Conservation (phyloP, 2,329 filamentous ascomycete species). For the Ophiostoma ulmi region DNA sequence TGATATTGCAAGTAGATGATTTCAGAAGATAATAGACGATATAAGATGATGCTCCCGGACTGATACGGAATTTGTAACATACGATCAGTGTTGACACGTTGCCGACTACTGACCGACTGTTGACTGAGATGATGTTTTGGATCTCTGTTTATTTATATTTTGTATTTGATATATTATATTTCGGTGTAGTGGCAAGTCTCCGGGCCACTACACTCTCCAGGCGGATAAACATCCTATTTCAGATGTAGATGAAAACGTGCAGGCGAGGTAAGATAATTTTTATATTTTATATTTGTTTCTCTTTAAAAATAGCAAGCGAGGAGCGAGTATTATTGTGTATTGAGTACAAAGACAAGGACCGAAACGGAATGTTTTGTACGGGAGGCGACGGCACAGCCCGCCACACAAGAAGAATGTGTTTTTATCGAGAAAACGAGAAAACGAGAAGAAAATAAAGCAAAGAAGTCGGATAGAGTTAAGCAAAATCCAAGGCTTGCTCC, state of each 20-base stretch:
- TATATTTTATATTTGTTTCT: too few relatives aligned
- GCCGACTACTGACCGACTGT: neutral
- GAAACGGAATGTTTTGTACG: neutral
- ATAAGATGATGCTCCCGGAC: neutral
- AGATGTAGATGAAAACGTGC: neutral
- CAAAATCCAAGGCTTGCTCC: neutral
- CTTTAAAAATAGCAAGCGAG: too few relatives aligned
- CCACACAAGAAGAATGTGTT: neutral
- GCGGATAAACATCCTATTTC: neutral
- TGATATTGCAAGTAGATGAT: neutral
- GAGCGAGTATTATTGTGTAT: too few relatives aligned
- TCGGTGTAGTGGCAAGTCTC: neutral
- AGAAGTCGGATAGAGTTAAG: neutral
- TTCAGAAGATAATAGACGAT: neutral
- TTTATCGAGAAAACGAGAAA: neutral
- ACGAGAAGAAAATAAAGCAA: neutral
- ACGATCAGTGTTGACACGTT: conserved; percentile 6
- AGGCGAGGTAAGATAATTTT: too few relatives aligned
- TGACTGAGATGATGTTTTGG: neutral
- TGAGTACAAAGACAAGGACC: neutral
- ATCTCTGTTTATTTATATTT: neutral
- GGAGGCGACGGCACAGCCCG: conserved; percentile 6
- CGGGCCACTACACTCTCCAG: neutral
- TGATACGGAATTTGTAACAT: neutral
- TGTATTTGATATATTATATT: neutral